Evolutionary conservation across 2,329 filamentous ascomycete genomes (phyloP), one percentile per base, ranked within the genome.

Genomic region (Fusarium haematococcum): DNA sequence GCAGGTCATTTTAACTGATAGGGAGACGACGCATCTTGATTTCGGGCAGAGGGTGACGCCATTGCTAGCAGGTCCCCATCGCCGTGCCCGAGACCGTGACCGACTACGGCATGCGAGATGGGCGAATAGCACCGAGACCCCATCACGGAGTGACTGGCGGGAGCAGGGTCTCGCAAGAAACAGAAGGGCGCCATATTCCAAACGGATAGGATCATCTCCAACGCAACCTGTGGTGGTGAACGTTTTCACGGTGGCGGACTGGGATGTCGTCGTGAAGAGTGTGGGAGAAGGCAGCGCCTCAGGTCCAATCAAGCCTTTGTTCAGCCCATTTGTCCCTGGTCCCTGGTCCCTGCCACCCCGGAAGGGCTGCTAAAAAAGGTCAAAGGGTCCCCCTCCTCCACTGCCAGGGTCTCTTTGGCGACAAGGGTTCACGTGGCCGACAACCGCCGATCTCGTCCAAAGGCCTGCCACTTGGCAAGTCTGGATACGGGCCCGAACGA

Each of bases 41-140:
- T 70, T 52, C 50, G 59, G 61, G 60, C 37, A 65, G 58, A 54
- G 33, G 45, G 68, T 80, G 79, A 80, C 79, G 78, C 75, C 79
- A 80, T 80, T 60, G 54, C 68, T 61, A 74, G 64, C 60, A 66
- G 37, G 39, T 68, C 63, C 41, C 54, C 43, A 50, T 57, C 60
- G 59, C 67, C 35, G 64, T 41, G 66, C 56, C 64, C 66, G 64
- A 62, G 56, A 18, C 50, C 32, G 52, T 68, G 66, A 65, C 67
- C 52, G 65, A 64, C 65, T 35, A 43, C 61, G 30, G 60, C 30
- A 59, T 69, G 39, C 68, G 43, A 52, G 50, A 37, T 75, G 43
- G 50, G 43, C 57, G 67, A 61, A 48, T 54, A 66, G 59, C 39
- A 63, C 63, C 60, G 61, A 68, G 67, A 32, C 63, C 56, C 56